Evolutionary conservation across 441 rosid genomes (phyloP).

Genomic region (Melastoma candidum): DNA sequence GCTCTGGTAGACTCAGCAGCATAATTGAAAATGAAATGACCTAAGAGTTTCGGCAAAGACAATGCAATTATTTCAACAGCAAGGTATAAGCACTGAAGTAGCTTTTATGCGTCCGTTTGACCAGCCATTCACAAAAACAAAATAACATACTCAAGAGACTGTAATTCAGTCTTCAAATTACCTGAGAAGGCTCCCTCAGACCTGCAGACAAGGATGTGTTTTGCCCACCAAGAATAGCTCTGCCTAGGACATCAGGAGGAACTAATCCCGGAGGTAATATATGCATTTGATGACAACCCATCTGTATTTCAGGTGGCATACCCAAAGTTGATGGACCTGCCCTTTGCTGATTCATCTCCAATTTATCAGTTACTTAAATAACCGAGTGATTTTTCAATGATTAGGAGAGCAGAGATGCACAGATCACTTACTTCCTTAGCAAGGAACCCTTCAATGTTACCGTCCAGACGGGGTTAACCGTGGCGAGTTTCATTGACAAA

Average conservation of each 20-base stretch:
- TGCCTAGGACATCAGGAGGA: conserved; percentile 43
- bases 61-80: too few species aligned
- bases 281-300: conserved; percentile 67
- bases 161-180: conserved; percentile 15
- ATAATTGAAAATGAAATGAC: too few species aligned
- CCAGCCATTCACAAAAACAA: neutral
- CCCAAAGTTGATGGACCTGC: conserved; percentile 56
- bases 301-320: conserved; percentile 42
- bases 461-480: conserved; percentile 61
- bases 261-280: conserved; percentile 47
- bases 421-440: conserved; percentile 53
- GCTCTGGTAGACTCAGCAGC: too few species aligned
- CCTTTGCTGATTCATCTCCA: conserved; percentile 60
- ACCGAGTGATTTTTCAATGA: conserved; percentile 1
- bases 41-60: too few species aligned
- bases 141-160: neutral
- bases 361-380: neutral
- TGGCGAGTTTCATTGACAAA: conserved; percentile 55
- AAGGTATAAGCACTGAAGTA: too few species aligned
- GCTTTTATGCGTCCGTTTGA: too few species aligned
- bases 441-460: conserved; percentile 51
- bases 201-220: conserved; percentile 43
- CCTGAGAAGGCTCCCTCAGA: conserved; percentile 67
- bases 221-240: conserved; percentile 43
- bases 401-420: neutral